Evolutionary conservation across 176 grass and related monocot species (phyloP).

Genomic region (Thinopyrum elongatum): DNA sequence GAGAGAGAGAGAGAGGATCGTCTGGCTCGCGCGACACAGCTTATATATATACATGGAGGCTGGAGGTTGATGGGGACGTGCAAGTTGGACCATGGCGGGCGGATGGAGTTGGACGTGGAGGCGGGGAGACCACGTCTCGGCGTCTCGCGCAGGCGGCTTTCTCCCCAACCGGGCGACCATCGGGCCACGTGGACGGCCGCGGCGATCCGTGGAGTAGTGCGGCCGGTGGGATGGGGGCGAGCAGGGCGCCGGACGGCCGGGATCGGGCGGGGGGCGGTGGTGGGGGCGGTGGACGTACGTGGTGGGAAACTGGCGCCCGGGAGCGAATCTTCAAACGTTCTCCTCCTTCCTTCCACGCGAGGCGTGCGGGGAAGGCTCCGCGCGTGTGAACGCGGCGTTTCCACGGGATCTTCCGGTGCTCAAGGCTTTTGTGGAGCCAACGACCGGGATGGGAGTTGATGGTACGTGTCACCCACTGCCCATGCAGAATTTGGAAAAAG

Average conservation of each 20-base stretch:
- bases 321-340: slow-evolving; percentile 6
- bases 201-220: not conserved
- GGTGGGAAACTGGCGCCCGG: slow-evolving; percentile 27
- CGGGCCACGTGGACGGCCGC: slow-evolving; percentile 34
- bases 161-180: not conserved
- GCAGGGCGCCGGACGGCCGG: not conserved
- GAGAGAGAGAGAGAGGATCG: not conserved
- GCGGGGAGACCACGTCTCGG: slow-evolving; percentile 19
- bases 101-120: not conserved
- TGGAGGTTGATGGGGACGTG: not conserved
- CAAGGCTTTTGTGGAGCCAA: slow-evolving; percentile 1
- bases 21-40: not conserved
- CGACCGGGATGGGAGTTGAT: not conserved
- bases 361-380: not conserved
- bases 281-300: slow-evolving; percentile 5
- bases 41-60: slow-evolving; percentile 28
- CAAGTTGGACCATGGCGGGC: not conserved
- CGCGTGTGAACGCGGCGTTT: slow-evolving; percentile 38
- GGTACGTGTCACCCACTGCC: not conserved
- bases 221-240: slow-evolving; percentile 17
- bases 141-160: not conserved
- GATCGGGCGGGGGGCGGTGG: slow-evolving; percentile 9
- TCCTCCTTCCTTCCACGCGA: slow-evolving; percentile 1
- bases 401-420: slow-evolving; percentile 25
- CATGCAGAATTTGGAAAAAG: not conserved